Conservation (phyloP, 2,329 filamentous ascomycete genomes). For the Hypoxylon sp. region DNA sequence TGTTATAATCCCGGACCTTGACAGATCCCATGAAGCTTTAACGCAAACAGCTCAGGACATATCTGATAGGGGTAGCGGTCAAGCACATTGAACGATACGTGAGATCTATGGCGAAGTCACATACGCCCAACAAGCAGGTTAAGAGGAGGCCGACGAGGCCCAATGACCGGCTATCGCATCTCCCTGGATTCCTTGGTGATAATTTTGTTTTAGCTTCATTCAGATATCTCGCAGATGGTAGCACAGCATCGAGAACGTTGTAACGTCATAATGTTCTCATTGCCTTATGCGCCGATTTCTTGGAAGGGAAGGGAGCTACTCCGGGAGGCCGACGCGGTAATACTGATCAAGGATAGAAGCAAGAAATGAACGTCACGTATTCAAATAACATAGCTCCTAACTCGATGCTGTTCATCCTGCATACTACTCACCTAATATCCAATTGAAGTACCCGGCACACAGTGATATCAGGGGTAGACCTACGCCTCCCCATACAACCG, state of each 20-base stretch:
- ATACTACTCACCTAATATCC: neutral
- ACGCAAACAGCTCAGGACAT: neutral
- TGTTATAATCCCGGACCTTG: neutral
- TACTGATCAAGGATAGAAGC: neutral
- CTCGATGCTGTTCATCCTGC: neutral
- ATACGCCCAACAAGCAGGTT: neutral
- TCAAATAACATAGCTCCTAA: neutral
- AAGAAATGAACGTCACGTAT: neutral
- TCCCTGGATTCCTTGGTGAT: neutral
- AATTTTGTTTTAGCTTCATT: neutral
- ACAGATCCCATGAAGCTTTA: neutral
- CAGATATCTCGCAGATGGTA: constrained; percentile 2
- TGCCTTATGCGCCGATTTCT: neutral
- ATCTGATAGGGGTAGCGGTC: neutral
- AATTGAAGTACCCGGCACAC: neutral
- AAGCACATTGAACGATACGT: neutral
- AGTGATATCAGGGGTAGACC: neutral
- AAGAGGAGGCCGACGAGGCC: neutral
- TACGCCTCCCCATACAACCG: neutral
- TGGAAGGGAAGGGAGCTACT: neutral
- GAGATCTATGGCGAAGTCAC: neutral
- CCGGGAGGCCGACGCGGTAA: neutral
- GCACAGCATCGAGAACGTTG: neutral
- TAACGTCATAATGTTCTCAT: constrained; percentile 21
- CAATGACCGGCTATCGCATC: neutral